Evolutionary conservation across 176 grass and related monocot genomes (phyloP), one percentile per base, ranked within the genome.

Genomic region (Canna indica): DNA sequence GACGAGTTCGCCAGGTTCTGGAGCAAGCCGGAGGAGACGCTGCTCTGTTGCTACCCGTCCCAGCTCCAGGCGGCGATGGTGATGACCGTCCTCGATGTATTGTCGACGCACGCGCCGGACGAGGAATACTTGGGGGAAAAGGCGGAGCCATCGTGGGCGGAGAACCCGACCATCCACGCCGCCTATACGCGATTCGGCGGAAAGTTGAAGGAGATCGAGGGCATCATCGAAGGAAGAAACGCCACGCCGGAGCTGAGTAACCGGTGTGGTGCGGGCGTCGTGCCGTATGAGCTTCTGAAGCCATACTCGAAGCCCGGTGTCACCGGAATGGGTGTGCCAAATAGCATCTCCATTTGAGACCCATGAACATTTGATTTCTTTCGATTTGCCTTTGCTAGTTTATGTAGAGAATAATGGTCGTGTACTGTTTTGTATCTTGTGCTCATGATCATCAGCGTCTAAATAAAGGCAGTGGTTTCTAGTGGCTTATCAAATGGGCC

Each of bases 251-350:
- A 72, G 33, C 64, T 83, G 26, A 90, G 35, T 75, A 91, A 97
- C 75, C 62, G 93, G 30, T 85, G 79, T 22, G 88, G 93, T n/a
- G 93, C 86, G 4, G 88, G 93, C 11, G 68, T 90, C 64, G 81
- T 91, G 11, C 93, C 88, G 32, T 97, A 97, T 63, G 83, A 92
- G 88, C 88, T 97, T 67, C 78, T 97, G 70, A 88, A 85, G 80
- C 93, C 93, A 0, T 91, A 71, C 74, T 97, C 93, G 26, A 57
- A 71, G 38, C 86, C 93, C 2, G 93, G 88, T 7, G 93, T 87
- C 57, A 97, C 88, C 8, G 93, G 93, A 27, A 88, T 83, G 48
- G 93, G 93, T 28, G 81, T 97, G 57, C 93, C 93, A 0, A 87
- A 87, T 62, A 97, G 93, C 77, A 91, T 97, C 64, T 92, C 86